Percentiles rank a stretch among this genome's conserved stretches.
These are phyloP conservation scores for Penicillium nordicum DNA, from an alignment of 2,329 filamentous ascomycete species.

Conservation along the genomic window DNA sequence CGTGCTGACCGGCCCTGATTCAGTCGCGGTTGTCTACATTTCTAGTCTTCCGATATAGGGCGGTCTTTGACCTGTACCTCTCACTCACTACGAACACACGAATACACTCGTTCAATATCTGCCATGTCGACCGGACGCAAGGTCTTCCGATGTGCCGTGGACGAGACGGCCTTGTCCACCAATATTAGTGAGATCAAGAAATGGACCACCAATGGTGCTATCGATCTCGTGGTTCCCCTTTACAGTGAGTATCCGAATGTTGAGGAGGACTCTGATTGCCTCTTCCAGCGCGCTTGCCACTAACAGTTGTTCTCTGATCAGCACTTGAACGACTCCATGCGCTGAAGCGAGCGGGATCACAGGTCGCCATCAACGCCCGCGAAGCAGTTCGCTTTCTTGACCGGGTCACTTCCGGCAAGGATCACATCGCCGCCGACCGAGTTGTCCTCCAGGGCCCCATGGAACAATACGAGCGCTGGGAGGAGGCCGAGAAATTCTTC, in stretches of 20 bases:
- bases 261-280: not conserved
- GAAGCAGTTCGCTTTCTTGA: constrained; percentile 53
- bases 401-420: constrained; percentile 48
- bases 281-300: constrained; percentile 9
- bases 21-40: constrained; percentile 32
- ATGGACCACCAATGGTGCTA: constrained; percentile 49
- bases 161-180: constrained; percentile 51
- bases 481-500: constrained; percentile 46
- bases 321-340: constrained; percentile 47
- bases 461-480: constrained; percentile 49
- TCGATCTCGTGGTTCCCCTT: constrained; percentile 51
- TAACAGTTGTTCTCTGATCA: constrained; percentile 21
- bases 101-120: constrained; percentile 9
- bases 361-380: constrained; percentile 49
- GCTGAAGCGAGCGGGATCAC: constrained; percentile 45
- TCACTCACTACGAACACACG: constrained; percentile 8
- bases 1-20: constrained; percentile 22
- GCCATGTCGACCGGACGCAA: constrained; percentile 44
- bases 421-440: constrained; percentile 41
- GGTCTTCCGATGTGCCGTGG: constrained; percentile 52
- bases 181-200: constrained; percentile 53
- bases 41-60: constrained; percentile 32
- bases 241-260: constrained; percentile 43
- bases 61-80: constrained; percentile 13
- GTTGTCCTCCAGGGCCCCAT: constrained; percentile 49